These are phyloP conservation scores for Penicillium dipodomyicola DNA, from an alignment of 495 filamentous ascomycete species.

Conservation along the genomic window DNA sequence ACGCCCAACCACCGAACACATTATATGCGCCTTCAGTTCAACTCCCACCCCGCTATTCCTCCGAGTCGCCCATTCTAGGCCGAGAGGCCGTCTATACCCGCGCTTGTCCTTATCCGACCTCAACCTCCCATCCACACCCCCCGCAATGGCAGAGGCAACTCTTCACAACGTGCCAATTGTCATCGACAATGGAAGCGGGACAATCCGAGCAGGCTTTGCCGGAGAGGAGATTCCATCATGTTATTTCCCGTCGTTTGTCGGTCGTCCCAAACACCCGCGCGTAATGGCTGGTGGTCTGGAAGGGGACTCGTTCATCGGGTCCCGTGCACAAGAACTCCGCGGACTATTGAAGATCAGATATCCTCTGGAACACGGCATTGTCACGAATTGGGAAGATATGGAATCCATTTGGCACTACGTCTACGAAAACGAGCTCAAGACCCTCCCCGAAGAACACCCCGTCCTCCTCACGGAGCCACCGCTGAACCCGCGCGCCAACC, in stretches of 20 bases:
- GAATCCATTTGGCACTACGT: constrained; percentile 96
- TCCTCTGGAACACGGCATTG: constrained; percentile 94
- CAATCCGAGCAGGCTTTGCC: constrained; percentile 94
- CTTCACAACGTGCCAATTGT: constrained; percentile 97
- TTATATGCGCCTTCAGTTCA: constrained; percentile 9
- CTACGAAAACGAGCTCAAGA: constrained; percentile 83
- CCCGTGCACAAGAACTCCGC: constrained; percentile 85
- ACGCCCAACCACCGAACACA: constrained; percentile 17
- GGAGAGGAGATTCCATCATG: constrained; percentile 94
- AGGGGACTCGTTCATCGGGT: constrained; percentile 96
- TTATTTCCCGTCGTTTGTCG: constrained; percentile 97
- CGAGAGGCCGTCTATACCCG: constrained; percentile 38
- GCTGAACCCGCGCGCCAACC: constrained; percentile 91
- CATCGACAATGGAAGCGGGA: constrained; percentile 97
- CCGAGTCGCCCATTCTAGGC: constrained; percentile 29
- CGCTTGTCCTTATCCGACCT: constrained; percentile 23
- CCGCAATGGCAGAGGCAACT: constrained; percentile 70
- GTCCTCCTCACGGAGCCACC: constrained; percentile 96
- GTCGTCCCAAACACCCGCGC: constrained; percentile 92
- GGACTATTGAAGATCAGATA: constrained; percentile 94
- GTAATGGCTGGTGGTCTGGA: constrained; percentile 94
- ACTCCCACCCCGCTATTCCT: constrained; percentile 4
- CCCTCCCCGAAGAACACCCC: constrained; percentile 96
- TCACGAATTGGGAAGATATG: constrained; percentile 99
- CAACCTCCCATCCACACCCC: constrained; percentile 26